Base-by-base conservation (phyloP, 345 rosid species). In the Trapa incisa region DNA sequence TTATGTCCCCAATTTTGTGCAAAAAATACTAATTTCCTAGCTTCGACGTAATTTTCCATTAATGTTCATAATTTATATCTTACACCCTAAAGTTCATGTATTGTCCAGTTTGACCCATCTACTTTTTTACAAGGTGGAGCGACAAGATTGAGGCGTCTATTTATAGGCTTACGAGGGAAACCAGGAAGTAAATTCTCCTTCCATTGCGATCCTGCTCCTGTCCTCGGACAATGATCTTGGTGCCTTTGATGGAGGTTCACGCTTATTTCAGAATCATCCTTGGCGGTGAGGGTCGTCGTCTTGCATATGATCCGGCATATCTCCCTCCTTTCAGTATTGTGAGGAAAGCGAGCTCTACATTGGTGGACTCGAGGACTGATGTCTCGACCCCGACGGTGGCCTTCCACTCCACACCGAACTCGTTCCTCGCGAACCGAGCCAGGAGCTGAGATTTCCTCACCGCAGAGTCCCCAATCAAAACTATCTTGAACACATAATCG, bases 341-440 rank as follows among this genome's bases (percentile, higher is more conserved):
- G 43, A 87, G 71, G 72, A 89, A 89, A 9, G 96, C 91, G 1
- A 87, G 77, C 72, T 87, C 96, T 0, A 89, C 93, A 12, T 89
- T 87, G 6, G 96, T 89, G 43, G 93, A 78, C 76, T 89, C 93
- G 0, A 87, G 86, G 17, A 93, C 89, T 4, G 93, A 89, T 35
- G 96, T 89, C 80, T 89, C 95, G 13, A 88, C 95, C 16, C 91
- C 91, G n/a, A 88, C 86, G 32, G 91, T 88, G n/a, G 95, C 95
- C 73, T 88, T 88, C 4, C 91, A 88, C 75, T 88, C 91, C 43
- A 83, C 77, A 69, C 86, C 84, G 71, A 88, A 88, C 80, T 88
- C 95, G 67, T 88, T 88, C 75, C 91, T 80, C 3, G 95, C 79
- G 67, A 88, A 88, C 61, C 95, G 78, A 4, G 89, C 86, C 43